Evolutionary conservation across 2,329 filamentous ascomycete genomes (phyloP).

Genomic region (Clarireedia homoeocarpa): DNA sequence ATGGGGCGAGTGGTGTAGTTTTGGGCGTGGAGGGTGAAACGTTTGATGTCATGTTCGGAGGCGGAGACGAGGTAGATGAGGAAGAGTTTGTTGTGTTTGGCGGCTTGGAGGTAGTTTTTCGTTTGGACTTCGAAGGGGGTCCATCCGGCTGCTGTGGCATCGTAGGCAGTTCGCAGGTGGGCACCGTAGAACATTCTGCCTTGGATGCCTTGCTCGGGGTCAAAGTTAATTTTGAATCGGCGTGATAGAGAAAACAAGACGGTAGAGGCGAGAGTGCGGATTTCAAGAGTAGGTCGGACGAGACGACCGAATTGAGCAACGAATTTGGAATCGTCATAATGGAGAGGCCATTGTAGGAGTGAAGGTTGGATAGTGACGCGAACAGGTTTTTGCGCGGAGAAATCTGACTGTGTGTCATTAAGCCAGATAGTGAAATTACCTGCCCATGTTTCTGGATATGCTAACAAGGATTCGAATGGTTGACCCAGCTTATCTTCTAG

Average conservation of each 20-base stretch:
- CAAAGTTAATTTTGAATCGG: conserved; percentile 22
- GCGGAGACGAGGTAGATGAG: background rate
- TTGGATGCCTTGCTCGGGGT: conserved; percentile 22
- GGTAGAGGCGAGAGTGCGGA: conserved; percentile 18
- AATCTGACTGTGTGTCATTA: conserved; percentile 12
- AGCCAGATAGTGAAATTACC: conserved; percentile 23
- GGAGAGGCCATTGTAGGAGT: conserved; percentile 20
- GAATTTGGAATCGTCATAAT: conserved; percentile 16
- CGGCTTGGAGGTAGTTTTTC: conserved; percentile 5
- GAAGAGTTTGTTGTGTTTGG: background rate
- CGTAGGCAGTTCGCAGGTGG: conserved; percentile 32
- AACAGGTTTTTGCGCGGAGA: conserved; percentile 13
- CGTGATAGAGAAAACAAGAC: conserved; percentile 25
- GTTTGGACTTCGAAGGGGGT: background rate
- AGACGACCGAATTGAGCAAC: conserved; percentile 18
- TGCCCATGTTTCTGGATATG: conserved; percentile 18
- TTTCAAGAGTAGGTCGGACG: conserved; percentile 19
- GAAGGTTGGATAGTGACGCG: conserved; percentile 19
- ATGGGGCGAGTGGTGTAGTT: background rate
- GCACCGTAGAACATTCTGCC: conserved; percentile 31
- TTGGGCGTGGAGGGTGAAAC: background rate
- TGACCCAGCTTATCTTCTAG: background rate
- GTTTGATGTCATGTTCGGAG: background rate
- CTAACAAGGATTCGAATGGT: background rate
- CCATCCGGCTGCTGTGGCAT: conserved; percentile 22